Percentiles rank a stretch among this genome's conserved stretches.
Conservation (phyloP, 176 grass and related monocot genomes). For the Musa schizocarpa region DNA sequence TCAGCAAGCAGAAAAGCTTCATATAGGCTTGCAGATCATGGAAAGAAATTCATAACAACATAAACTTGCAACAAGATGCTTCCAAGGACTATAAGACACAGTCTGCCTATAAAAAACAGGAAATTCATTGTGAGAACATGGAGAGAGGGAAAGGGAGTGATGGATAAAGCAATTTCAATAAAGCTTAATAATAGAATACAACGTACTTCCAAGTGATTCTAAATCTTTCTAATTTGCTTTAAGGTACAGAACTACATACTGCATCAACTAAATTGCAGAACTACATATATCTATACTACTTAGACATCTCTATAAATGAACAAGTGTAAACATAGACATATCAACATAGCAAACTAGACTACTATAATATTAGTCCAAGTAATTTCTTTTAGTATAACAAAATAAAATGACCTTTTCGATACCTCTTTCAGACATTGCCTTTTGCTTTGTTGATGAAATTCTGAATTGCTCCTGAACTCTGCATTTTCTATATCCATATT, state of each 20-base stretch:
- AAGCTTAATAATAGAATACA: neutral
- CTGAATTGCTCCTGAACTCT: neutral
- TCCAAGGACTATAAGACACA: neutral
- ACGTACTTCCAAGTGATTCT: neutral
- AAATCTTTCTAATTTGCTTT: neutral
- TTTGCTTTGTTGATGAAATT: neutral
- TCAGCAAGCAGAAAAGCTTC: neutral
- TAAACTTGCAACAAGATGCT: neutral
- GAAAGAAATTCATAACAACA: neutral
- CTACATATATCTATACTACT: too few species aligned
- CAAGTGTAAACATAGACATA: too few species aligned
- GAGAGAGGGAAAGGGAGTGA: too few species aligned
- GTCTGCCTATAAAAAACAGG: too few species aligned
- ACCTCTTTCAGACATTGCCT: neutral
- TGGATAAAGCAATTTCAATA: neutral
- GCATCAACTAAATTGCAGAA: too few species aligned
- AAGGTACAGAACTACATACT: neutral
- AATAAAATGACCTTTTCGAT: neutral
- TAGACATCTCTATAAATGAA: too few species aligned
- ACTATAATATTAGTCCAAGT: neutral
- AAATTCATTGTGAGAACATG: too few species aligned
- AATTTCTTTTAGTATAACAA: neutral
- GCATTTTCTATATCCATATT: neutral
- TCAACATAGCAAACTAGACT: too few species aligned
- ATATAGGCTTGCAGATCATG: neutral